Conservation (phyloP, 2,329 filamentous ascomycete genomes). For the Talaromyces amestolkiae region DNA sequence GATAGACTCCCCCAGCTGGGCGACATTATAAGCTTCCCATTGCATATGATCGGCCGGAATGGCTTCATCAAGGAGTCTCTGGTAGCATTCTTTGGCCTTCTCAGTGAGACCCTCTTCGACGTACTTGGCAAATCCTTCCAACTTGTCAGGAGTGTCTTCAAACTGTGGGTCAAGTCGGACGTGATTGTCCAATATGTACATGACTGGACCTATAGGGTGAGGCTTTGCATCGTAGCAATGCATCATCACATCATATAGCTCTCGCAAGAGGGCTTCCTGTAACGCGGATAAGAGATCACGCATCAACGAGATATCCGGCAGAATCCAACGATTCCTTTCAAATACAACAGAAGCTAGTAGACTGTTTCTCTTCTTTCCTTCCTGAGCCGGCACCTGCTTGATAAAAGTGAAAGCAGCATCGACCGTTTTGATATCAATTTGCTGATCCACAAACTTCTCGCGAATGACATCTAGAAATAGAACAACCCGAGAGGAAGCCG, state of each 20-base stretch:
- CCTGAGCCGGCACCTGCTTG: slow-evolving; percentile 67
- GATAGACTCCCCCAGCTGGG: slow-evolving; percentile 81
- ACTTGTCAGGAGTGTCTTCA: slow-evolving; percentile 65
- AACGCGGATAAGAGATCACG: slow-evolving; percentile 71
- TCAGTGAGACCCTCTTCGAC: slow-evolving; percentile 70
- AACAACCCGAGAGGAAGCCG: slow-evolving; percentile 74
- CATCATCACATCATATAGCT: slow-evolving; percentile 83
- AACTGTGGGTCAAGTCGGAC: slow-evolving; percentile 77
- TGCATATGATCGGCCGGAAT: slow-evolving; percentile 76
- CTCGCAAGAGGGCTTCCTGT: slow-evolving; percentile 78
- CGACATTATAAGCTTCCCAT: slow-evolving; percentile 89
- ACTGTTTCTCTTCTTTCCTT: slow-evolving; percentile 59
- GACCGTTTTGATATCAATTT: slow-evolving; percentile 75
- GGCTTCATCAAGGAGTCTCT: slow-evolving; percentile 71
- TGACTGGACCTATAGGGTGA: slow-evolving; percentile 72
- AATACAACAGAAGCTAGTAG: slow-evolving; percentile 48
- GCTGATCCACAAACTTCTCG: slow-evolving; percentile 80
- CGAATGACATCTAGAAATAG: slow-evolving; percentile 80
- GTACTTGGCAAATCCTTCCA: slow-evolving; percentile 68
- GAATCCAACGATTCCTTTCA: slow-evolving; percentile 65
- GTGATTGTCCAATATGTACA: slow-evolving; percentile 79
- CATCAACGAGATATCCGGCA: slow-evolving; percentile 68
- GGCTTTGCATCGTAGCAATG: slow-evolving; percentile 87
- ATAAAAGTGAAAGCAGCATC: slow-evolving; percentile 79
- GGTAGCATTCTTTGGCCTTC: slow-evolving; percentile 76